phyloP scores from a whole-genome alignment of 306 rosid genomes.

The Dalbergia oliveri region DNA sequence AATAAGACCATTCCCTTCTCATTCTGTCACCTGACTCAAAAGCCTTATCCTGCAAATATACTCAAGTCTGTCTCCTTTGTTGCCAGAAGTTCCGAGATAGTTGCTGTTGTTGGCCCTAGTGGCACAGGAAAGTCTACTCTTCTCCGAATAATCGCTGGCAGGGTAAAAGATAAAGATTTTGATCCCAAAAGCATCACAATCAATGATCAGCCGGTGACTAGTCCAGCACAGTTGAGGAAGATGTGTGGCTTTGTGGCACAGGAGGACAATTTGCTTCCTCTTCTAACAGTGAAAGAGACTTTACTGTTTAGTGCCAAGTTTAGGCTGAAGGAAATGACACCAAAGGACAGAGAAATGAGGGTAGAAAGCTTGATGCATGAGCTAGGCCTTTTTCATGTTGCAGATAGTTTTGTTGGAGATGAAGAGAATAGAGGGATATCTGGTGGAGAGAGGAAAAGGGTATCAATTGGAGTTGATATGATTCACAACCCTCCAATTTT shows the following conservation, averaged over 20 bases:
- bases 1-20: slow-evolving; percentile 50
- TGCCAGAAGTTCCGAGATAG: slow-evolving; percentile 75
- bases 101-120: slow-evolving; percentile 89
- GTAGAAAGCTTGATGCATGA: slow-evolving; percentile 79
- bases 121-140: slow-evolving; percentile 95
- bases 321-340: slow-evolving; percentile 64
- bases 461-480: slow-evolving; percentile 88
- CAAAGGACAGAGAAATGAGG: slow-evolving; percentile 62
- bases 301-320: slow-evolving; percentile 79
- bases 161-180: slow-evolving; percentile 61
- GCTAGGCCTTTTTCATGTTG: slow-evolving; percentile 80
- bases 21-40: slow-evolving; percentile 49
- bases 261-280: slow-evolving; percentile 86
- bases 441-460: slow-evolving; percentile 90
- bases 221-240: slow-evolving; percentile 71
- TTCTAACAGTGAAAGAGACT: slow-evolving; percentile 87
- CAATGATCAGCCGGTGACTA: slow-evolving; percentile 60
- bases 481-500: slow-evolving; percentile 81
- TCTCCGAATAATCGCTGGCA: slow-evolving; percentile 68
- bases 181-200: slow-evolving; percentile 62
- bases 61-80: slow-evolving; percentile 82
- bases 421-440: slow-evolving; percentile 89
- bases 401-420: slow-evolving; percentile 78
- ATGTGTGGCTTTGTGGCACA: slow-evolving; percentile 87
- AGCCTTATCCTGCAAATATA: slow-evolving; percentile 60